Percentiles rank a stretch among this genome's conserved stretches.
These are phyloP conservation scores for Vararia minispora DNA, from an alignment of 768 basidiomycete genomes.

Conservation along the genomic window DNA sequence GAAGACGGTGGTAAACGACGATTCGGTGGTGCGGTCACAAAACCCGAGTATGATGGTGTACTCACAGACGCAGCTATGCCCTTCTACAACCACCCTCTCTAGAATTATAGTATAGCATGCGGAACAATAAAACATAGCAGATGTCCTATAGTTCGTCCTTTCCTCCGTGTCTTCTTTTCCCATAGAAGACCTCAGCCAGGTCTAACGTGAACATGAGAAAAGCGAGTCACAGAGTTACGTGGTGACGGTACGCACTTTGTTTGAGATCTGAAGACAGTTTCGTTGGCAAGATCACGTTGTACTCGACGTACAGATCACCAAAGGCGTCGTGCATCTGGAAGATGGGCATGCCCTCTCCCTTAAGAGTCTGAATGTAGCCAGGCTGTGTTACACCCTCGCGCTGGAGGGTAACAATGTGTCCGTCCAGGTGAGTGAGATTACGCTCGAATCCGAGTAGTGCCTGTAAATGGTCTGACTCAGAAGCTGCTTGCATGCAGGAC, in stretches of 20 bases:
- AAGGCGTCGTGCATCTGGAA: slow-evolving; percentile 38
- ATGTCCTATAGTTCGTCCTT: slow-evolving; percentile 13
- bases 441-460: slow-evolving; percentile 94
- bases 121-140: too few relatives aligned
- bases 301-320: slow-evolving; percentile 89
- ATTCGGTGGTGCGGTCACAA: too few relatives aligned
- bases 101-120: too few relatives aligned
- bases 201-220: slow-evolving; percentile 1
- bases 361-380: slow-evolving; percentile 78
- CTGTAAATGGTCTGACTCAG: slow-evolving; percentile 28
- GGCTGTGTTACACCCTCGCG: slow-evolving; percentile 87
- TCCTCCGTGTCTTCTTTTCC: slow-evolving; percentile 11
- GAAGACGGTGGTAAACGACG: too few relatives aligned
- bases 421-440: slow-evolving; percentile 88
- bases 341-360: slow-evolving; percentile 84
- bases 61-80: too few relatives aligned
- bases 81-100: too few relatives aligned
- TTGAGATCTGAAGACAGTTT: slow-evolving; percentile 56
- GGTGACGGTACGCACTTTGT: slow-evolving; percentile 55
- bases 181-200: slow-evolving; percentile 14
- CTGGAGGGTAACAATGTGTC: slow-evolving; percentile 58
- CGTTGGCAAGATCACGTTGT: slow-evolving; percentile 80
- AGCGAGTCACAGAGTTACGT: neutral
- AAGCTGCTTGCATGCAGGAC: neutral
- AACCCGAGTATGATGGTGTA: too few relatives aligned